Evolutionary conservation across 108 stramenopile species (phyloP), one percentile per base, ranked within the genome.

Genomic region (Stephanodiscus minutulus): DNA sequence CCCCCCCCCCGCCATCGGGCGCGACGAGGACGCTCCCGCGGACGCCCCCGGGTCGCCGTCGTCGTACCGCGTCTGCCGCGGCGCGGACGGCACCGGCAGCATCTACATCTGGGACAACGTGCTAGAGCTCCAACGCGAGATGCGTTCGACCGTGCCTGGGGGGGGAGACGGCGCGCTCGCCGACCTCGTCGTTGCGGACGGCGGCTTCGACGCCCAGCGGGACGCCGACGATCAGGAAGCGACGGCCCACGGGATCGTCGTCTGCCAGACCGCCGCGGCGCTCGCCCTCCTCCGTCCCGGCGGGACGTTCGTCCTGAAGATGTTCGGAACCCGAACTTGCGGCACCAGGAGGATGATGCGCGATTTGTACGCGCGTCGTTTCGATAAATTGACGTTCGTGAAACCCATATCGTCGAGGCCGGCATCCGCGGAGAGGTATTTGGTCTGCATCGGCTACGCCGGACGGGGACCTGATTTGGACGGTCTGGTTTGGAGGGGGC

Each of bases 141-240:
- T 91, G 0, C 18, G 25, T 2, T 3, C 49, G 22, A 61, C 55
- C 55, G 21, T 72, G 10, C 17, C 31, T n/a, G n/a, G n/a, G n/a
- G n/a, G n/a, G 27, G 7, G 15, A 12, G 35, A 54, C 44, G 17
- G 33, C 20, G 18, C 39, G 7, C 37, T 35, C 8, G 86, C 88
- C 20, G 67, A 92, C 58, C 73, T 93, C 29, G 92, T 96, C 3
- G 84, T 96, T 27, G 88, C 91, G 12, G 95, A 96, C 69, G 95
- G 95, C 4, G 95, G 95, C 27, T 88, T 93, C 77, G 95, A 96
- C 82, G 89, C 88, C 1, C 95, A 96, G 73, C 84, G 95, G 29
- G 82, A 93, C 65, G 81, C 82, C n/a, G 80, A 84, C 61, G 60
- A 82, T 67, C 95, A 93, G 74, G 94, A 96, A 80, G 79, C 66